A percentile compares a stretch with the other conserved stretches of the same genome.
Evolutionary conservation across 257 asterid genomes (phyloP).

Genomic region (Echites panduratus): DNA sequence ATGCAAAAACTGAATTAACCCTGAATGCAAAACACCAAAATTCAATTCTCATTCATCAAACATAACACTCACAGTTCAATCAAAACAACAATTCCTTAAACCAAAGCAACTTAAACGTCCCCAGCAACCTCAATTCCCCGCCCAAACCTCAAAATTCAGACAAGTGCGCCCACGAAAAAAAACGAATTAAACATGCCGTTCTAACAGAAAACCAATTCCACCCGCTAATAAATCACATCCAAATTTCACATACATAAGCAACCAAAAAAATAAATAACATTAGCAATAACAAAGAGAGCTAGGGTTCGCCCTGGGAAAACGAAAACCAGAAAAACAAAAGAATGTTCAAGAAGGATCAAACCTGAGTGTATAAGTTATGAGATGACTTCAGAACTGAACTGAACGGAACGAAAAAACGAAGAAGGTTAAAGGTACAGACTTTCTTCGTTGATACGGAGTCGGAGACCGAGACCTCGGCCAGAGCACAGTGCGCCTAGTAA

Average conservation of each 20-base stretch:
- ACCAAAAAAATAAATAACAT: not conserved
- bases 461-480: slow-evolving; percentile 10
- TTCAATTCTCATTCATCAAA: not conserved
- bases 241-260: not conserved
- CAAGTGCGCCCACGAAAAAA: not conserved
- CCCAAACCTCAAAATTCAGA: slow-evolving; percentile 1
- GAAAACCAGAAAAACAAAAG: not conserved
- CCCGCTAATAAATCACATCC: not conserved
- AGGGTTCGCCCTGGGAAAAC: slow-evolving; percentile 7
- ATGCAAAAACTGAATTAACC: slow-evolving; percentile 3
- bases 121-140: not conserved
- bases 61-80: not conserved
- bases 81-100: not conserved
- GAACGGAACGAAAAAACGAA: not conserved
- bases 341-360: slow-evolving; percentile 10
- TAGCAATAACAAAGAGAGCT: not conserved
- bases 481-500: slow-evolving; percentile 14
- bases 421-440: not conserved
- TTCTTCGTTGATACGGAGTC: not conserved
- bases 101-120: not conserved
- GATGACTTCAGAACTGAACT: not conserved
- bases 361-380: slow-evolving; percentile 12
- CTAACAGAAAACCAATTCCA: not conserved
- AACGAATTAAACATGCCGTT: not conserved
- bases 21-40: slow-evolving; percentile 14